A percentile compares a stretch with the other conserved stretches of the same genome.
Conservation (phyloP, 2,329 filamentous ascomycete genomes). For the Xylaria sp. region DNA sequence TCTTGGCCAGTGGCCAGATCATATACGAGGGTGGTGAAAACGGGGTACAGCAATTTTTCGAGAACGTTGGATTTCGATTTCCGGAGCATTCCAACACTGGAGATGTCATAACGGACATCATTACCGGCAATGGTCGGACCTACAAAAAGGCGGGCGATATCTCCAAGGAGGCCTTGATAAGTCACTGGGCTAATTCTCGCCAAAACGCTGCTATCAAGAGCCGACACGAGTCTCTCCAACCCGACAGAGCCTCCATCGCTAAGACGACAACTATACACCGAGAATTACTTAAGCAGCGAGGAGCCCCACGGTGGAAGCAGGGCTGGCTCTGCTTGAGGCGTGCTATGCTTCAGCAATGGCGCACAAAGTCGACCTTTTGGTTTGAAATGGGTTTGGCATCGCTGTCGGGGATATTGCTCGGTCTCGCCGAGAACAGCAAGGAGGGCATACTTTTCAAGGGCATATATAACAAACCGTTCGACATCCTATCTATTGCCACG, state of each 20-base stretch:
- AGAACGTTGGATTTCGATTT: constrained; percentile 63
- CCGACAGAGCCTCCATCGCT: constrained; percentile 51
- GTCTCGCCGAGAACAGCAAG: constrained; percentile 61
- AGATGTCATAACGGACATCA: constrained; percentile 70
- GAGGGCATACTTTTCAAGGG: constrained; percentile 66
- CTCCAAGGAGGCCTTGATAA: constrained; percentile 61
- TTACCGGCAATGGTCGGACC: constrained; percentile 65
- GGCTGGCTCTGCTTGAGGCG: constrained; percentile 64
- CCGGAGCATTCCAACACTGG: constrained; percentile 63
- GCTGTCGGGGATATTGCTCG: constrained; percentile 65
- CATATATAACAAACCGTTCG: constrained; percentile 62
- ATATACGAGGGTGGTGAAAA: constrained; percentile 64
- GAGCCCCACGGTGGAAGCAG: constrained; percentile 62
- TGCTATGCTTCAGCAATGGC: constrained; percentile 67
- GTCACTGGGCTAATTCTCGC: constrained; percentile 57
- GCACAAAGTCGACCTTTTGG: constrained; percentile 61
- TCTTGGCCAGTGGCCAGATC: constrained; percentile 65
- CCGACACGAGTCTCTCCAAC: constrained; percentile 45
- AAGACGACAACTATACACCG: constrained; percentile 56
- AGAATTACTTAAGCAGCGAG: constrained; percentile 60
- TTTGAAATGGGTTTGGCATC: constrained; percentile 66
- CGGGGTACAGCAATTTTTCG: constrained; percentile 61
- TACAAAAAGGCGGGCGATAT: constrained; percentile 62
- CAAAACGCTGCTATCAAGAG: constrained; percentile 42
- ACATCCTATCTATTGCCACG: constrained; percentile 62